Evolutionary conservation across 768 basidiomycete genomes (phyloP), one percentile per base, ranked within the genome.

Genomic region (Hypholoma fasciculare): DNA sequence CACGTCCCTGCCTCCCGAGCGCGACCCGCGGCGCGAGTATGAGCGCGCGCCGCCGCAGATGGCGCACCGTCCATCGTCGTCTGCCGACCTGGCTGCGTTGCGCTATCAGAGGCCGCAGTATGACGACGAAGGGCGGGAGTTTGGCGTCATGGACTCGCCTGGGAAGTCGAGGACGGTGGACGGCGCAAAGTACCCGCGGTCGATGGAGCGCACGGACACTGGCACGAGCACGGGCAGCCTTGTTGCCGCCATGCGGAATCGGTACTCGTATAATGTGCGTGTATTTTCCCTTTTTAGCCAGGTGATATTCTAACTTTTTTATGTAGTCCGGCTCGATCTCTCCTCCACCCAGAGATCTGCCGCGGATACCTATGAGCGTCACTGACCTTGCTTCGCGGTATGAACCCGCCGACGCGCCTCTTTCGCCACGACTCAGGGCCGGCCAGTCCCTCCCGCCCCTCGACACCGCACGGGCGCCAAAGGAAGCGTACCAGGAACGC

Each of bases 241-340:
- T 23, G 89, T 92, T 46, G 86, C 89, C 43, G 82, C 83, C 1
- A 84, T 93, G 78, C 80, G 86, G 44, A 82, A 80, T 65, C 82
- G 82, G 50, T 91, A 88, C 62, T 78, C 82, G 19, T 78, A 73
- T 42, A 75, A 70, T 55, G 89, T 90, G 63, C 44, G 86, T 75
- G 40, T 42, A 59, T 54, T 62, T 23, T 40, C 17, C 44, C 59
- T 40, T 59, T 27, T 12, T 46, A 58, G 38, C 7, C 14, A 13
- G 12, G 7, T 54, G 2, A 7, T 49, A 34, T 49, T 47, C 44
- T 60, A 5, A 58, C 19, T 19, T 59, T 38, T 52, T 13, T 57
- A 54, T 52, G 26, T 38, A 86, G 87, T 71, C 83, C 49, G 81
- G 77, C 11, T 74, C 79, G 2, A 66, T 75, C 0, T 85, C 85